Conservation (phyloP, 2,329 filamentous ascomycete species). For the Monilinia laxa region DNA sequence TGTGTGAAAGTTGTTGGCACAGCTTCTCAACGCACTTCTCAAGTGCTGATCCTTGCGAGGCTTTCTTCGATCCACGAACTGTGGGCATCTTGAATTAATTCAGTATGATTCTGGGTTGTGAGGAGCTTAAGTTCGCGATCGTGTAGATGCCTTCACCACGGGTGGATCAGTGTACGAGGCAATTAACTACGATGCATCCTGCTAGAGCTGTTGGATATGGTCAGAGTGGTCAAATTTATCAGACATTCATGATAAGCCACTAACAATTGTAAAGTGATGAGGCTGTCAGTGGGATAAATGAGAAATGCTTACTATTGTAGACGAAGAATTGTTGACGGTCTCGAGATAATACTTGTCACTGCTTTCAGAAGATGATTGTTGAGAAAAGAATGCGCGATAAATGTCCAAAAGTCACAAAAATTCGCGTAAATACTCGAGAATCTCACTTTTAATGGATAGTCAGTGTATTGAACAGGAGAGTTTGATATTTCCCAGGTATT, state of each 20-base stretch:
- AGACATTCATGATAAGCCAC: not conserved
- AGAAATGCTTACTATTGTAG: not conserved
- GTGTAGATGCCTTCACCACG: not conserved
- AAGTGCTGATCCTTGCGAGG: not conserved
- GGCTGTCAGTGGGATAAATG: not conserved
- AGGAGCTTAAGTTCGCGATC: not conserved
- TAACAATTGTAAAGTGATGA: not conserved
- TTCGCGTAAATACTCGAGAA: not conserved
- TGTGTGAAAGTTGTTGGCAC: constrained; percentile 3
- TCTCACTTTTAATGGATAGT: not conserved
- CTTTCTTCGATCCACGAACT: constrained; percentile 2
- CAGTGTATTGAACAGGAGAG: not conserved
- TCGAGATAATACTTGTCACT: not conserved
- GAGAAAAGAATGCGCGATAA: not conserved
- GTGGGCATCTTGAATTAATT: constrained; percentile 15
- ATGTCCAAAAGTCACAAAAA: not conserved
- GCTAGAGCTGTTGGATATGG: not conserved
- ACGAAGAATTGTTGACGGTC: not conserved
- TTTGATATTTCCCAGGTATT: not conserved
- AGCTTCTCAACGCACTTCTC: not conserved
- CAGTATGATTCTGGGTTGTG: not conserved
- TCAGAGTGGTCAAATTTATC: not conserved
- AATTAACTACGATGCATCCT: not conserved
- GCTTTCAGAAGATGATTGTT: not conserved
- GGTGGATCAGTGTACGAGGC: not conserved